Evolutionary conservation across 1,284 basidiomycete species (phyloP).

Genomic region (Porogramme epimiltina): DNA sequence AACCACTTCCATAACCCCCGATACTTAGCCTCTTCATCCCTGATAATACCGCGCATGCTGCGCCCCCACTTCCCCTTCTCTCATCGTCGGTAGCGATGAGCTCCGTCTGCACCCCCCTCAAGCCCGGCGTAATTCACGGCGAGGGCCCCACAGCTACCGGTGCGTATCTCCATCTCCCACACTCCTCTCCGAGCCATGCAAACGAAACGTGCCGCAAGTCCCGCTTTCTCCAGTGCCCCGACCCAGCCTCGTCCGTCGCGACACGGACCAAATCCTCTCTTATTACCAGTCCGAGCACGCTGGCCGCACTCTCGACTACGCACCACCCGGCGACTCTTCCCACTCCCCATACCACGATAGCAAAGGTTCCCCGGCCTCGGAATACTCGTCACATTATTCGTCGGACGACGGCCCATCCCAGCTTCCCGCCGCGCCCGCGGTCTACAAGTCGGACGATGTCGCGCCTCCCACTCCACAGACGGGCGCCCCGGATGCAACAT

Average conservation of each 20-base stretch:
- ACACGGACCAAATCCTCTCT: constrained; percentile 35
- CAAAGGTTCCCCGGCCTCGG: constrained; percentile 20
- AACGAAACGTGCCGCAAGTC: constrained; percentile 11
- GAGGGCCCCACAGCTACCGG: constrained; percentile 2
- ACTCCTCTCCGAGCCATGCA: not conserved
- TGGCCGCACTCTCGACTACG: constrained; percentile 26
- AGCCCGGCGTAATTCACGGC: constrained; percentile 9
- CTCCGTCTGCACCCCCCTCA: constrained; percentile 6
- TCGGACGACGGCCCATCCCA: constrained; percentile 24
- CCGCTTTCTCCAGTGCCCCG: constrained; percentile 23
- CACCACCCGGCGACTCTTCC: not conserved
- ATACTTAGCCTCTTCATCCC: too few species aligned
- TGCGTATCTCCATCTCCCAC: constrained; percentile 6
- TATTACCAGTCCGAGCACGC: constrained; percentile 37
- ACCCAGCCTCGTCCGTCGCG: constrained; percentile 29
- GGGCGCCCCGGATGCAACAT: constrained; percentile 15
- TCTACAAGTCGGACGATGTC: constrained; percentile 15
- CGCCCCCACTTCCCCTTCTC: not conserved
- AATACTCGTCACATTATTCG: constrained; percentile 51
- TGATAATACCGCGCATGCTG: not conserved
- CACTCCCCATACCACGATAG: constrained; percentile 3
- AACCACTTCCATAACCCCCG: too few species aligned
- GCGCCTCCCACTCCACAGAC: constrained; percentile 20
- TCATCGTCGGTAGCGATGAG: constrained; percentile 10
- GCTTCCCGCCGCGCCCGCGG: not conserved